phyloP scores from a whole-genome alignment of 2,329 filamentous ascomycete genomes.

The Diaporthe vaccinii region DNA sequence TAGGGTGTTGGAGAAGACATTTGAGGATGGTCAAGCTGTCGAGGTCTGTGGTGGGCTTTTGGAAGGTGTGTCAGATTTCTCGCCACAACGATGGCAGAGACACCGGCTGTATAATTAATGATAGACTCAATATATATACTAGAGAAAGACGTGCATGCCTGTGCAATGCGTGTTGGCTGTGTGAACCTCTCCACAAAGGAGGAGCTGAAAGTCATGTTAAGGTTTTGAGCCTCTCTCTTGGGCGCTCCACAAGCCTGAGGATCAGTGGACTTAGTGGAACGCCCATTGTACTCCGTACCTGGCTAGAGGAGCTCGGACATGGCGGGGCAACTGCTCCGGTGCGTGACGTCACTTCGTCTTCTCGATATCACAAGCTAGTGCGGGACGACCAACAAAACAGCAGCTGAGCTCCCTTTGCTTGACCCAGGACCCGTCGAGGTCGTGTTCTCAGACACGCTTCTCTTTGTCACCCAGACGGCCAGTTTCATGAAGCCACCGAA shows the following conservation, averaged over 20 bases:
- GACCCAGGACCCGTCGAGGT: neutral
- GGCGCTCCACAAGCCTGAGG: neutral
- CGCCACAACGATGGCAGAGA: neutral
- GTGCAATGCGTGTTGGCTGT: neutral
- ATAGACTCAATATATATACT: neutral
- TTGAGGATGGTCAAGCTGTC: neutral
- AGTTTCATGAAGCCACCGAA: neutral
- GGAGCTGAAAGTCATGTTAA: neutral
- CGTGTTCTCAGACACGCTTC: neutral
- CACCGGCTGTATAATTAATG: neutral
- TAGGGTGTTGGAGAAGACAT: neutral
- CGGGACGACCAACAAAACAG: neutral
- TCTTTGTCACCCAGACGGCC: neutral
- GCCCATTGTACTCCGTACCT: neutral
- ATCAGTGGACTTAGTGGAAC: neutral
- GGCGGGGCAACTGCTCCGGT: constrained; percentile 17
- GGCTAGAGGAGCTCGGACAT: neutral
- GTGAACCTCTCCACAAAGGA: neutral
- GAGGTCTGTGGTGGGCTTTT: neutral
- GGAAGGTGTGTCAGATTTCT: neutral
- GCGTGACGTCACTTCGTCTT: neutral
- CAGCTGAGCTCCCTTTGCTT: neutral
- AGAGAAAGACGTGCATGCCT: neutral
- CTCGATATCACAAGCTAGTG: neutral
- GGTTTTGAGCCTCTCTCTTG: constrained; percentile 16